Evolutionary conservation across 257 asterid genomes (phyloP), one percentile per base, ranked within the genome.

Genomic region (Nemophila menziesii): DNA sequence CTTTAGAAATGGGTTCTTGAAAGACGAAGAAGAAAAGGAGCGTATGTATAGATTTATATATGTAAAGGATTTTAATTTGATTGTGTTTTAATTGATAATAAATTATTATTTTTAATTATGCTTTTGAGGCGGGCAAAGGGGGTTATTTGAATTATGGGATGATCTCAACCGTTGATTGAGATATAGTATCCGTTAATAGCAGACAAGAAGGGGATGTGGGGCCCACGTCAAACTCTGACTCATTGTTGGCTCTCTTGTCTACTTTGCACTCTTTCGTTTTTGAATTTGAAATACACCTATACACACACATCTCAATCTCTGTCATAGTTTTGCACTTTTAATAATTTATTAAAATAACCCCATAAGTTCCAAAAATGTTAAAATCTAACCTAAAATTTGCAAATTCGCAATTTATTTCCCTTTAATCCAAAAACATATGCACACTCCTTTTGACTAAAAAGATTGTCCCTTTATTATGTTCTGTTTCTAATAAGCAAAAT

Each of bases 111-210:
- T 29, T 29, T 7, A 15, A 27, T 16, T 52, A 54, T 48, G 63
- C 72, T 66, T 71, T 66, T 61, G 75, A 67, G 77, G 84, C 73
- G 75, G 73, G 87, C 53, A 51, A 64, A 53, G 49, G 15, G 50
- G 63, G 29, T 20, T 66, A 66, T 72, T 75, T 72, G 70, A 75
- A 70, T 51, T 66, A 57, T 0, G 49, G 55, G 51, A 33, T 11
- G 46, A 70, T 76, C 77, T 29, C 50, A 60, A 19, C 82, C 92
- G 94, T 79, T 20, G 23, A 72, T 67, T 75, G 8, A 4, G 11
- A n/a, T 10, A 0, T 22, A 65, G 74, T 72, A 67, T 70, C 53
- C 86, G 83, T 78, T 75, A 26, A 87, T 82, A 69, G 79, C 79
- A 84, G 78, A 57, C 74, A 51, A 41, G 12, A 9, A 23, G 21